Conservation (phyloP, 129 eudicot genomes). For the Artemisia annua region DNA sequence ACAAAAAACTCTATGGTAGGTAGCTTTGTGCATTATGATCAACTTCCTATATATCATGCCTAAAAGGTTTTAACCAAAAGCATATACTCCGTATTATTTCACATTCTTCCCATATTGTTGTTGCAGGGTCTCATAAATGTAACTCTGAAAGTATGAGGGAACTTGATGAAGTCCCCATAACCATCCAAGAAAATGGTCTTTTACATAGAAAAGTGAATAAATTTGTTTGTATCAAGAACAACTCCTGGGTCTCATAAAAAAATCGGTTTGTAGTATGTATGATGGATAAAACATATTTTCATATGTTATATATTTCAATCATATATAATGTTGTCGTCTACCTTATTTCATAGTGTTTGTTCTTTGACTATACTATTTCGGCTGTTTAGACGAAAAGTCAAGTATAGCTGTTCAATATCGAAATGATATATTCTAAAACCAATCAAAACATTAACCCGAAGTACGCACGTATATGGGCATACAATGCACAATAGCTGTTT, state of each 20-base stretch:
- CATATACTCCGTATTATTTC: neutral
- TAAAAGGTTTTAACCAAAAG: neutral
- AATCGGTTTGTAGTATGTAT: neutral
- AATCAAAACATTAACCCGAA: neutral
- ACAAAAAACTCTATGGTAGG: constrained; percentile 59
- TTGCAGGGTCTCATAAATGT: too few species aligned
- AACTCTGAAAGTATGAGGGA: too few species aligned
- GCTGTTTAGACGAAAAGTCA: too few species aligned
- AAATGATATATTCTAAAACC: too few species aligned
- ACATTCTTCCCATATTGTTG: neutral
- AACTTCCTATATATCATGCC: neutral
- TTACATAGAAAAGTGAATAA: too few species aligned
- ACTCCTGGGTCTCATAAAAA: too few species aligned
- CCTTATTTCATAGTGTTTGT: neutral
- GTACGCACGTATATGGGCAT: too few species aligned
- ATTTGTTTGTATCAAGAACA: too few species aligned
- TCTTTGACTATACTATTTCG: too few species aligned
- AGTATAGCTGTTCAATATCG: too few species aligned
- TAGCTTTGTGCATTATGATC: neutral
- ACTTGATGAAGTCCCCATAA: too few species aligned
- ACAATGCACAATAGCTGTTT: neutral
- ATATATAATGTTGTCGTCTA: neutral
- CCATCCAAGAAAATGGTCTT: too few species aligned
- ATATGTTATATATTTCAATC: neutral
- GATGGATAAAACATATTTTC: constrained; percentile 2